Percentiles rank a stretch among this genome's conserved stretches.
These are phyloP conservation scores for Cyathus striatus DNA, from an alignment of 768 basidiomycete species.

Conservation along the genomic window DNA sequence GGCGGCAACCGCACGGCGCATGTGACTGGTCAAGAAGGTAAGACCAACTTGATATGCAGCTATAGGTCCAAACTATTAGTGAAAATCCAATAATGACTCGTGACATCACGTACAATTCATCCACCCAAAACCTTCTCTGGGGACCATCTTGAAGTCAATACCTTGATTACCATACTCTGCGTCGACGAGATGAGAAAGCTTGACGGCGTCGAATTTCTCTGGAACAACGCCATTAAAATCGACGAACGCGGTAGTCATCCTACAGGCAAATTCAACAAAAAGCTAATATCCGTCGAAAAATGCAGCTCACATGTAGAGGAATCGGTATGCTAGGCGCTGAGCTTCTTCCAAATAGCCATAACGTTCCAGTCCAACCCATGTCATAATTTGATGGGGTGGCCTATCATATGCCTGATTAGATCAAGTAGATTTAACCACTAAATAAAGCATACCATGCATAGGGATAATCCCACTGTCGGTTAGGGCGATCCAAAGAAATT, in stretches of 20 bases:
- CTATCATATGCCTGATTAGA: constrained; percentile 25
- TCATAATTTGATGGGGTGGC: constrained; percentile 99
- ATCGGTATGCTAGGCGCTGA: constrained; percentile 89
- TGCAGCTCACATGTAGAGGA: constrained; percentile 83
- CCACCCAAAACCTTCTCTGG: constrained; percentile 98
- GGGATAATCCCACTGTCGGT: constrained; percentile 99
- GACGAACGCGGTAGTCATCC: constrained; percentile 93
- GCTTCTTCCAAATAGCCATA: constrained; percentile 95
- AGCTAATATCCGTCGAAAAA: not conserved
- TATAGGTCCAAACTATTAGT: too few relatives aligned
- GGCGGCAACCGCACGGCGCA: constrained; percentile 92
- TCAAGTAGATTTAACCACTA: constrained; percentile 3
- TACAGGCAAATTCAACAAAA: constrained; percentile 16
- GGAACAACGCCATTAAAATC: constrained; percentile 98
- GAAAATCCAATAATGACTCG: not conserved
- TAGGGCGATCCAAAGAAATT: constrained; percentile 93
- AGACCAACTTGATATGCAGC: constrained; percentile 97
- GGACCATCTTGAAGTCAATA: constrained; percentile 96
- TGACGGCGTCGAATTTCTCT: constrained; percentile 98
- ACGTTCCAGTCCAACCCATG: constrained; percentile 94
- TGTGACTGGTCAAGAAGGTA: constrained; percentile 87
- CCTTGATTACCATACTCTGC: constrained; percentile 97
- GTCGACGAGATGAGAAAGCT: constrained; percentile 91
- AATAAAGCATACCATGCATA: constrained; percentile 36
- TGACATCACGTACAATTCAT: constrained; percentile 81